phyloP scores from a whole-genome alignment of 495 filamentous ascomycete species.

The Hamigera avellanea region DNA sequence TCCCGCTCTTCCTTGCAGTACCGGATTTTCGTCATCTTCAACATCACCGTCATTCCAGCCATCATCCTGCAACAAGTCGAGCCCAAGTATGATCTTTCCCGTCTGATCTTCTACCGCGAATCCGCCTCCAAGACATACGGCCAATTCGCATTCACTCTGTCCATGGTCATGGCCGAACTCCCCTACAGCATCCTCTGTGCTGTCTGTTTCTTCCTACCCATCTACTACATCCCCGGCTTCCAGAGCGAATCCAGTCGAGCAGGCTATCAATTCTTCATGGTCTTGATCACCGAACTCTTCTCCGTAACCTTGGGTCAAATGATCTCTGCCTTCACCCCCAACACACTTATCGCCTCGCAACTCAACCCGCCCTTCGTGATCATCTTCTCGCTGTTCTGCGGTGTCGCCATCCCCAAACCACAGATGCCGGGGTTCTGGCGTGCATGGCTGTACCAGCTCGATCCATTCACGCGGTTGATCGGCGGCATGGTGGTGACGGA shows the following conservation, averaged over 20 bases:
- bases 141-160: conserved; percentile 56
- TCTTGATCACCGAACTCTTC: conserved; percentile 67
- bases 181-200: conserved; percentile 68
- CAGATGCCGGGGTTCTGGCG: conserved; percentile 72
- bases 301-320: conserved; percentile 61
- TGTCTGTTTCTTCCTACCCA: conserved; percentile 58
- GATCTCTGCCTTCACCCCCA: conserved; percentile 57
- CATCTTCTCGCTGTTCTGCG: conserved; percentile 73
- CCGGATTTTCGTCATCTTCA: conserved; percentile 75
- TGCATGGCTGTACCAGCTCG: conserved; percentile 69
- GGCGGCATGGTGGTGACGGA: conserved; percentile 68
- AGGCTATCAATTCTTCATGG: conserved; percentile 74
- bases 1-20: conserved; percentile 61
- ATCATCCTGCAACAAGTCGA: conserved; percentile 70
- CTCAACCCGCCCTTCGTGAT: conserved; percentile 71
- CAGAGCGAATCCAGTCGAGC: conserved; percentile 43
- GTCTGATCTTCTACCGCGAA: conserved; percentile 69
- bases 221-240: conserved; percentile 65
- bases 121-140: conserved; percentile 68
- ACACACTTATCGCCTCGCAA: conserved; percentile 57
- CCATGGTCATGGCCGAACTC: conserved; percentile 63
- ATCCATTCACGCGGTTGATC: conserved; percentile 77
- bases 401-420: conserved; percentile 64
- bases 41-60: conserved; percentile 63
- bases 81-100: conserved; percentile 63